Base-by-base conservation (phyloP, 768 basidiomycete genomes). In the Boletus barrowsii region DNA sequence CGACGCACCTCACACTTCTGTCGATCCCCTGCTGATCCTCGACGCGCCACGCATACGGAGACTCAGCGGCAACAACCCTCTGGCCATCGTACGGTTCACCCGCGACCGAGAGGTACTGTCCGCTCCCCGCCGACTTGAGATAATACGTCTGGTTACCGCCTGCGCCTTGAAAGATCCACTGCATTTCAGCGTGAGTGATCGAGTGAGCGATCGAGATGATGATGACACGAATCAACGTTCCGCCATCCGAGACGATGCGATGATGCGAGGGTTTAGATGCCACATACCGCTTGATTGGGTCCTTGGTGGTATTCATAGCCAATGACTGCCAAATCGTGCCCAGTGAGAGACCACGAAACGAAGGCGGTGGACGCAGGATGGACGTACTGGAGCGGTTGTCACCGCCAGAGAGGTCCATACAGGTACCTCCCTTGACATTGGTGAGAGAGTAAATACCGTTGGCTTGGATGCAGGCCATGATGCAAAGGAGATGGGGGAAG, bases 321-420 rank as follows among this genome's bases (percentile, higher is more conserved):
- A 33, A 79, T 80, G 61, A 84, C 79, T 81, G 33, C 46, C 15
- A 14, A 33, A 15, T 8, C 33, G 9, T 14, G 14, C 35, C 13
- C 35, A 13, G 35, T 36, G 35, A 36, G 35, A 36, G 15, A 36
- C 15, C 35, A 36, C 15, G 35, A 17, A 17, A 36, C 35, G 8
- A 69, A 29, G 29, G 29, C 9, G 29, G 29, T 8, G 29, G 22
- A 22, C 22, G 22, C 22, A 22, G 22, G 29, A 29, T 29, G 29
- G 29, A 29, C 78, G 26, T 54, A 80, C 81, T 73, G 45, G 79
- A 73, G 8, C 42, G 62, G 53, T 79, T 74, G 62, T 84, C 82
- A 10, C 54, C 70, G 3, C 76, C 81, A n/a, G 83, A 84, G 52
- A 85, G 73, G 60, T 86, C 83, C 24, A 83, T 57, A 24, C 75